phyloP scores from a whole-genome alignment of 345 rosid species.

The Clausena lansium region DNA sequence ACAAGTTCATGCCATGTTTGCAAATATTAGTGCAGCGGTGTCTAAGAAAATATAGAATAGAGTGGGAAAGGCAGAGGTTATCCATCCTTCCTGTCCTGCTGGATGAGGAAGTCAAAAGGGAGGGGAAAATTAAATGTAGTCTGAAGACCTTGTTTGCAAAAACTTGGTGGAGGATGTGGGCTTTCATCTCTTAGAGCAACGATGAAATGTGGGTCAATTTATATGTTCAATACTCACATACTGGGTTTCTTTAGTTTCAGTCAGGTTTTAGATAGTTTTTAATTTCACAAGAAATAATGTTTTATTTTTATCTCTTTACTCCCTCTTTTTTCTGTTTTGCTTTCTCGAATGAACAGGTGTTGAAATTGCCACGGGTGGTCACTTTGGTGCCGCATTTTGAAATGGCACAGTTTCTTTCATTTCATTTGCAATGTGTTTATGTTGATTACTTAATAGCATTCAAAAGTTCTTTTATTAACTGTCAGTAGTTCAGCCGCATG shows the following conservation, averaged over 20 bases:
- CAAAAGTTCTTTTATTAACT: background rate
- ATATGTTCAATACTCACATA: slow-evolving; percentile 7
- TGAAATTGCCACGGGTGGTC: background rate
- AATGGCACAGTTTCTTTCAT: slow-evolving; percentile 16
- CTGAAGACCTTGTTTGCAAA: slow-evolving; percentile 8
- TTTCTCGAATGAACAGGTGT: slow-evolving; percentile 9
- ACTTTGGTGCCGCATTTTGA: slow-evolving; percentile 27
- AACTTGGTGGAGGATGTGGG: slow-evolving; percentile 11
- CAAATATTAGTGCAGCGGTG: slow-evolving; percentile 28
- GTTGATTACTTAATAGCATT: background rate
- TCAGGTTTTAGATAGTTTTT: slow-evolving; percentile 9
- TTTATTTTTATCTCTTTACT: background rate
- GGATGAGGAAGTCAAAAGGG: slow-evolving; percentile 10
- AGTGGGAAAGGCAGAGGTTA: slow-evolving; percentile 5
- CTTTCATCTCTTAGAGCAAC: slow-evolving; percentile 9
- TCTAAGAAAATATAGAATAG: slow-evolving; percentile 7
- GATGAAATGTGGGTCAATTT: slow-evolving; percentile 5
- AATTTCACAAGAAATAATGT: background rate
- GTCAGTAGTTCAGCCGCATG: background rate
- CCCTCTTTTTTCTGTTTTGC: slow-evolving; percentile 1
- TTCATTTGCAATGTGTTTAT: slow-evolving; percentile 19
- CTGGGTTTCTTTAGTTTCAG: slow-evolving; percentile 13
- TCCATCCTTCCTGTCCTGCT: background rate
- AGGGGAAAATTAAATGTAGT: background rate
- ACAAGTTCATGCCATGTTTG: slow-evolving; percentile 15